phyloP scores from a whole-genome alignment of 371 early-diverging fungal species.

The Spraguea lophii region DNA sequence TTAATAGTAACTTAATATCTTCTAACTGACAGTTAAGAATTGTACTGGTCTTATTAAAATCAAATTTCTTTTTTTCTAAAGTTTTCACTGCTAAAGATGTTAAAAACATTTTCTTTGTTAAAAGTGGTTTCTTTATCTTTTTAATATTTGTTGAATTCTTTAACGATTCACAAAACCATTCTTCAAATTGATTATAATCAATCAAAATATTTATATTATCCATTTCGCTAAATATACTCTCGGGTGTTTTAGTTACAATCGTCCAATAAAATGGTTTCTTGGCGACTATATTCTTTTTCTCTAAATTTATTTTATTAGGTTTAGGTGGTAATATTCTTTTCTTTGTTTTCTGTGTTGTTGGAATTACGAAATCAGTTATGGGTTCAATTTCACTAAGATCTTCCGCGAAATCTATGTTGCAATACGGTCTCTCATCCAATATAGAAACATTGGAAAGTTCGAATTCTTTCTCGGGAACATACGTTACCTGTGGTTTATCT shows the following conservation, averaged over 20 bases:
- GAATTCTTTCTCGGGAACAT: not conserved
- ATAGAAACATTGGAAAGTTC: not conserved
- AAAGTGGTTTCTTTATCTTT: not conserved
- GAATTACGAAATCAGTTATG: not conserved
- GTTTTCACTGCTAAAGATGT: conserved; percentile 18
- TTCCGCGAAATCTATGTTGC: not conserved
- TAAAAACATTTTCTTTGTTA: conserved; percentile 14
- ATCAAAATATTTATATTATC: not conserved
- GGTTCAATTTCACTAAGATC: not conserved
- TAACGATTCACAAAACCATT: conserved; percentile 16
- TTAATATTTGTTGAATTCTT: not conserved
- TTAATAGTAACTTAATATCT: conserved; percentile 1
- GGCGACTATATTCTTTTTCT: not conserved
- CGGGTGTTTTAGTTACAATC: conserved; percentile 1
- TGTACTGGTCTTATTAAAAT: conserved; percentile 6
- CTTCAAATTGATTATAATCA: conserved; percentile 24
- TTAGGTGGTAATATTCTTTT: conserved; percentile 1
- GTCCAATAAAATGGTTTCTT: conserved; percentile 17
- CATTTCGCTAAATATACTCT: conserved; percentile 22
- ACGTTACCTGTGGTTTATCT: not conserved
- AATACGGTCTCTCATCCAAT: not conserved
- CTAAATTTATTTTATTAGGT: not conserved
- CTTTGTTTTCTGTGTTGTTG: not conserved
- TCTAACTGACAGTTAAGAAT: conserved; percentile 7
- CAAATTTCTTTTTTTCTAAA: conserved; percentile 17